These are phyloP conservation scores for Populus tomentosa DNA, from an alignment of 441 rosid genomes.

Conservation along the genomic window DNA sequence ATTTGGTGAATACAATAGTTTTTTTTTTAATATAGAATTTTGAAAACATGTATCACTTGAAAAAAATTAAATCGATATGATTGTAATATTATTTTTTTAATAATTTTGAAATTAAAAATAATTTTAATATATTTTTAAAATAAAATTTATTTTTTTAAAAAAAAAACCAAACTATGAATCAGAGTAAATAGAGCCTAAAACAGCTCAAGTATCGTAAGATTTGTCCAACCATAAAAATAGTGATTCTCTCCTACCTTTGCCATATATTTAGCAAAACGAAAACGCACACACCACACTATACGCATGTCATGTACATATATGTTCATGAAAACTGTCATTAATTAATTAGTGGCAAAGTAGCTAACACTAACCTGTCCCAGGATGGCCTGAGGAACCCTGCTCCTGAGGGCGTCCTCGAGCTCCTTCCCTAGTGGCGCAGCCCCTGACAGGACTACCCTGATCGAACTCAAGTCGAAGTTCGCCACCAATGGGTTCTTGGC, in stretches of 20 bases:
- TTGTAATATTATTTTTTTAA: no score
- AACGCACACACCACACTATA: not conserved
- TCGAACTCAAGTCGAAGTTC: conserved; percentile 58
- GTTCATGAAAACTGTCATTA: not conserved
- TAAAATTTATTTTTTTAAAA: no score
- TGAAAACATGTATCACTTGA: no score
- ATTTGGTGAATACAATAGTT: no score
- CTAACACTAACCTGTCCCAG: conserved; percentile 68
- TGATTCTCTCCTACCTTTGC: not conserved
- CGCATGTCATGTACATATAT: not conserved
- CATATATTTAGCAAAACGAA: not conserved
- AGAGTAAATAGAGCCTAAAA: no score
- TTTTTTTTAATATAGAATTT: no score
- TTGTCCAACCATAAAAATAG: not conserved
- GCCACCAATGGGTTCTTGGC: conserved; percentile 74
- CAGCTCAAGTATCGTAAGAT: no score
- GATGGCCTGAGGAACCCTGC: conserved; percentile 65
- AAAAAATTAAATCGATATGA: no score
- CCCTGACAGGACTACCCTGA: conserved; percentile 77
- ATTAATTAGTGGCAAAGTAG: not conserved
- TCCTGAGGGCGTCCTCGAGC: conserved; percentile 62
- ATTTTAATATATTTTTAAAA: no score
- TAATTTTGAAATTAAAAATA: no score
- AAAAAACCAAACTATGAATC: no score
- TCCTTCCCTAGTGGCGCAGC: conserved; percentile 96